Conservation (phyloP, 2,329 filamentous ascomycete genomes). For the Stachybotrys elegans region DNA sequence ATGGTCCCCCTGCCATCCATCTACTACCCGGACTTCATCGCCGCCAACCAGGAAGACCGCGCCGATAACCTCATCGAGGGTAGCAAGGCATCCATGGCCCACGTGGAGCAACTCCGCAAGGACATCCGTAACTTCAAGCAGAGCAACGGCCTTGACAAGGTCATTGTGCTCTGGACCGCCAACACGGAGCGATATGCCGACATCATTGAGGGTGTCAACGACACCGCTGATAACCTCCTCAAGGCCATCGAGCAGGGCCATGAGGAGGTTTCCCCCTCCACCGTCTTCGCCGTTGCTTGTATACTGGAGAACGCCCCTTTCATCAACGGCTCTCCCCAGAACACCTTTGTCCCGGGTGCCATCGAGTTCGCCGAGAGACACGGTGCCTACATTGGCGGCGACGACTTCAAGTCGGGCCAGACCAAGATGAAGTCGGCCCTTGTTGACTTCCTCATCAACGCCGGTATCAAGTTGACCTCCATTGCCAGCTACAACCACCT, state of each 20-base stretch:
- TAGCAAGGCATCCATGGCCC: conserved; percentile 75
- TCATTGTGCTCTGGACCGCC: conserved; percentile 97
- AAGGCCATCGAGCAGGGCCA: conserved; percentile 83
- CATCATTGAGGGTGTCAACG: conserved; percentile 82
- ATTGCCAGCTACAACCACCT: conserved; percentile 99
- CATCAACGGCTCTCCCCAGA: conserved; percentile 99
- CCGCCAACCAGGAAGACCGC: conserved; percentile 94
- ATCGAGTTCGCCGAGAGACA: conserved; percentile 85
- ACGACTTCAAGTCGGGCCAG: conserved; percentile 99
- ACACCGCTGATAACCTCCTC: conserved; percentile 91
- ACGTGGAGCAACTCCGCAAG: conserved; percentile 88
- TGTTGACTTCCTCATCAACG: conserved; percentile 97
- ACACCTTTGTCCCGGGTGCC: conserved; percentile 94
- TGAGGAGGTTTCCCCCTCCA: conserved; percentile 89
- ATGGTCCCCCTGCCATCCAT: conserved; percentile 90
- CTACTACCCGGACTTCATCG: conserved; percentile 99
- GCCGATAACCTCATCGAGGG: conserved; percentile 87
- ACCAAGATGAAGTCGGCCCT: conserved; percentile 99
- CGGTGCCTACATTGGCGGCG: conserved; percentile 87
- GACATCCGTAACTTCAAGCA: conserved; percentile 95
- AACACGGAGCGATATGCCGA: conserved; percentile 98
- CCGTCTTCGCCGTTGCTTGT: conserved; percentile 89
- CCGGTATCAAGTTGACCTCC: conserved; percentile 96
- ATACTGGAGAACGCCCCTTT: conserved; percentile 88
- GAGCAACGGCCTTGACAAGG: conserved; percentile 80